These are phyloP conservation scores for Rosa chinensis DNA, from an alignment of 306 rosid species.

Conservation along the genomic window DNA sequence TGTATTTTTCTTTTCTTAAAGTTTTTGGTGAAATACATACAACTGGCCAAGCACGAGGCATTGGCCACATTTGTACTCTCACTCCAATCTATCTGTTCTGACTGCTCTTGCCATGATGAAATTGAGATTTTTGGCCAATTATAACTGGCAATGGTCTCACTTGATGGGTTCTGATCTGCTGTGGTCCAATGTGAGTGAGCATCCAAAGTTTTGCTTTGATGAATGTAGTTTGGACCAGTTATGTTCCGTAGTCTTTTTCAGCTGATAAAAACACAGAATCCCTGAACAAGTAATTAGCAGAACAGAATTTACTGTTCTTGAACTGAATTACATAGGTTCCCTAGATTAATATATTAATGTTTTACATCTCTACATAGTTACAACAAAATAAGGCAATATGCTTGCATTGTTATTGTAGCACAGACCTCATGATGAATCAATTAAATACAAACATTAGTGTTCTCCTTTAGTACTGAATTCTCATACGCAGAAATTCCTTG, in stretches of 20 bases:
- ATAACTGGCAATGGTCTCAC: not conserved
- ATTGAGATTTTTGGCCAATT: slow-evolving; percentile 4
- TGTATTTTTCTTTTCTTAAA: not conserved
- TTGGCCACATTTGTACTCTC: not conserved
- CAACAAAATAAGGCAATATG: slow-evolving; percentile 10
- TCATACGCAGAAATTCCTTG: slow-evolving; percentile 35
- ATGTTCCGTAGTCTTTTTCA: not conserved
- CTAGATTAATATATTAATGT: slow-evolving; percentile 23
- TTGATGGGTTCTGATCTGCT: not conserved
- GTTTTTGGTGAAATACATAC: not conserved
- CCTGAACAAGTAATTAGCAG: slow-evolving; percentile 6
- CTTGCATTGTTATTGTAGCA: slow-evolving; percentile 13
- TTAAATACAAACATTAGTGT: slow-evolving; percentile 16
- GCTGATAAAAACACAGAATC: slow-evolving; percentile 3
- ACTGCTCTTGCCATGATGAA: not conserved
- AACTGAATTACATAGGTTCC: slow-evolving; percentile 28
- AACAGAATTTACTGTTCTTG: slow-evolving; percentile 17
- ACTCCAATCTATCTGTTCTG: slow-evolving; percentile 6
- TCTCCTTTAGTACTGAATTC: slow-evolving; percentile 12
- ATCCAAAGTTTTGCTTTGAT: slow-evolving; percentile 2
- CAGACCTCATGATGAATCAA: slow-evolving; percentile 20
- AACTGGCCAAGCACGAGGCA: not conserved
- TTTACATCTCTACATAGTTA: slow-evolving; percentile 31
- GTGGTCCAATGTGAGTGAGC: not conserved
- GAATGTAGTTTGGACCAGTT: not conserved